Evolutionary conservation across 2,329 filamentous ascomycete species (phyloP), one percentile per base, ranked within the genome.

Genomic region (Aspergillus eucalypticola): DNA sequence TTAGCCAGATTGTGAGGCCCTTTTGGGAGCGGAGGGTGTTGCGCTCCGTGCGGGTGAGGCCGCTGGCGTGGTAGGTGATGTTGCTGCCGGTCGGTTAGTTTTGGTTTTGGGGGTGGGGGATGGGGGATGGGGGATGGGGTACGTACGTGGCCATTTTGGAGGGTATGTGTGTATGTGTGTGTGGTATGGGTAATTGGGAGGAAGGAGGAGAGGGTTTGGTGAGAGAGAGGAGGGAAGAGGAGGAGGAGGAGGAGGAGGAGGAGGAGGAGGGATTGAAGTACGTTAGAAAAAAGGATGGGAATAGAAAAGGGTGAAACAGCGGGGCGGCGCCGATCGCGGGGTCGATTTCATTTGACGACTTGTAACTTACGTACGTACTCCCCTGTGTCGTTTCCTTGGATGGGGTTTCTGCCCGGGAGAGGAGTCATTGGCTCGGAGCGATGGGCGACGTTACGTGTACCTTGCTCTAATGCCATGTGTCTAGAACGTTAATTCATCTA

Each of bases 1-100:
- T 99, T 75, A 99, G 90, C 95, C 95, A 99, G 80, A 99, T 89
- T 60, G 95, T 99, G 76, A 96, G 89, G 75, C 95, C 95, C 68
- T 87, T 86, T 79, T 99, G 95, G 77, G 88, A 87, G 79, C 92
- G 91, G 60, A 77, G 70, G 54, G 62, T 63, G 64, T 70, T 71
- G 68, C 79, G 76, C 69, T 80, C 77, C 21, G 62, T 60, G 66
- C 76, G 77, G 51, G 76, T 80, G 46, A 81, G 66, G 56, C 73
- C 76, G 38, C 72, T 70, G 58, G 76, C 73, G 71, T 81, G 79
- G 76, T 72, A 80, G 70, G 78, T 79, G 65, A 81, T 79, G 75
- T 80, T 79, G 51, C 78, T 81, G 48, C 15, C 15, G 58, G 61
- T 2, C 1, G 64, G 64, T 5, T 5, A 5, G 56, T 61, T 58